phyloP scores from a whole-genome alignment of 75 land plant genomes.

The Selaginella tamariscina region DNA sequence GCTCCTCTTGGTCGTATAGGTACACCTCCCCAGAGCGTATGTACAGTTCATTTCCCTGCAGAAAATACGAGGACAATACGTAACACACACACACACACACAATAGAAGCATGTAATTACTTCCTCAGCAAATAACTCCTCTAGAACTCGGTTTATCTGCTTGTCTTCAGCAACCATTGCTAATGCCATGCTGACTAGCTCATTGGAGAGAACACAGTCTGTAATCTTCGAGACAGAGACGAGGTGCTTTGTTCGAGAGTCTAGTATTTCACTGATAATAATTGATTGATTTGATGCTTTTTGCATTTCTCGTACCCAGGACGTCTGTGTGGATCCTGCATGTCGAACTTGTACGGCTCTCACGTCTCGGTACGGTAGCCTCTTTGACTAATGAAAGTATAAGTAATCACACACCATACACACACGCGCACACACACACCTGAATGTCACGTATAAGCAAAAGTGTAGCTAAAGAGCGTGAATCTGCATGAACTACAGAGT shows the following conservation, averaged over 20 bases:
- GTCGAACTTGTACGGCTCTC: constrained; percentile 30
- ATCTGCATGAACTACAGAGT: constrained; percentile 54
- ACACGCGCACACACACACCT: constrained; percentile 42
- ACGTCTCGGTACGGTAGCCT: constrained; percentile 46
- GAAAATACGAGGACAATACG: neutral
- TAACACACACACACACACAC: neutral
- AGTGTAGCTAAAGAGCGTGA: constrained; percentile 67
- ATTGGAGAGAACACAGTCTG: constrained; percentile 63
- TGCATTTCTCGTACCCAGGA: constrained; percentile 83
- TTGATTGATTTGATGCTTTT: constrained; percentile 57
- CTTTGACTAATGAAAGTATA: constrained; percentile 41
- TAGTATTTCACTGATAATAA: constrained; percentile 66
- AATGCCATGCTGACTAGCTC: constrained; percentile 79
- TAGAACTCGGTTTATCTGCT: constrained; percentile 54
- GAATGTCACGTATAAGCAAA: constrained; percentile 67
- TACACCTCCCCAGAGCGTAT: constrained; percentile 62
- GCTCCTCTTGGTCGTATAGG: constrained; percentile 59
- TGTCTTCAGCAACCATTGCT: constrained; percentile 74
- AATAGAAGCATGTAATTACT: constrained; percentile 26
- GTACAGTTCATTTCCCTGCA: constrained; percentile 65
- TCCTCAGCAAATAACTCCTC: constrained; percentile 73
- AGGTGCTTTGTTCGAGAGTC: constrained; percentile 63
- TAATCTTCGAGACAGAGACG: constrained; percentile 48
- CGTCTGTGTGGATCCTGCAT: constrained; percentile 40
- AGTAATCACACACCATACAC: neutral